Percentiles rank a stretch among this genome's conserved stretches.
These are phyloP conservation scores for Halteria grandinella DNA, from an alignment of 73 alveolate genomes.

Conservation along the genomic window DNA sequence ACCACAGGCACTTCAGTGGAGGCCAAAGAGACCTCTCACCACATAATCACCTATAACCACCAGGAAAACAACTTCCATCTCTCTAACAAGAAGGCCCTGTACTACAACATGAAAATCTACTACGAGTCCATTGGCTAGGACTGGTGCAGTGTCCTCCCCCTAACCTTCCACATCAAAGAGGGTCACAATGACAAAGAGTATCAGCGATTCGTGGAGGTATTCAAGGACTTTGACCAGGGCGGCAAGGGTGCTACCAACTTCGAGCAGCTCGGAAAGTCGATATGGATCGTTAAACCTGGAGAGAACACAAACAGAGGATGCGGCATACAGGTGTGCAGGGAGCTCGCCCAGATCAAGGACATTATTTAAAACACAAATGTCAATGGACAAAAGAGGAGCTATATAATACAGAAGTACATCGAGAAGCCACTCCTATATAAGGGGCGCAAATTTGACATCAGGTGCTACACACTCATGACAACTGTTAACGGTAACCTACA, in stretches of 20 bases:
- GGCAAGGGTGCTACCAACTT: slow-evolving; percentile 19
- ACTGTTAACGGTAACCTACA: slow-evolving; percentile 84
- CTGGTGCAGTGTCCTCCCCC: slow-evolving; percentile 74
- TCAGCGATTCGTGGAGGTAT: slow-evolving; percentile 53
- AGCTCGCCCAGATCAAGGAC: slow-evolving; percentile 65
- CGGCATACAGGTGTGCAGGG: slow-evolving; percentile 83
- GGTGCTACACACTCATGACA: slow-evolving; percentile 87
- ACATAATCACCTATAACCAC: slow-evolving; percentile 65
- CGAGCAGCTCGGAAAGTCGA: slow-evolving; percentile 58
- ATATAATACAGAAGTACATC: slow-evolving; percentile 91
- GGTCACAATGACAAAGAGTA: slow-evolving; percentile 77
- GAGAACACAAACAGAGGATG: slow-evolving; percentile 92
- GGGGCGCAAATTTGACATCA: slow-evolving; percentile 95
- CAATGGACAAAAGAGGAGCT: slow-evolving; percentile 76
- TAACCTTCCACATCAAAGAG: slow-evolving; percentile 78
- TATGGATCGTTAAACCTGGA: slow-evolving; percentile 94
- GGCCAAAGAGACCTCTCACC: neutral
- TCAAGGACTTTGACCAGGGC: slow-evolving; percentile 44
- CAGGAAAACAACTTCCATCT: slow-evolving; percentile 78
- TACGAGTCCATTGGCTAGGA: slow-evolving; percentile 70
- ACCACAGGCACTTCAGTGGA: slow-evolving; percentile 61
- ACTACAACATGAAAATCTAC: slow-evolving; percentile 77
- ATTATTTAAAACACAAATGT: slow-evolving; percentile 24
- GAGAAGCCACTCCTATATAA: slow-evolving; percentile 94
- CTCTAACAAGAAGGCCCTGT: slow-evolving; percentile 83